Base-by-base conservation (phyloP, 441 rosid species). In the Erysimum pusillum region DNA sequence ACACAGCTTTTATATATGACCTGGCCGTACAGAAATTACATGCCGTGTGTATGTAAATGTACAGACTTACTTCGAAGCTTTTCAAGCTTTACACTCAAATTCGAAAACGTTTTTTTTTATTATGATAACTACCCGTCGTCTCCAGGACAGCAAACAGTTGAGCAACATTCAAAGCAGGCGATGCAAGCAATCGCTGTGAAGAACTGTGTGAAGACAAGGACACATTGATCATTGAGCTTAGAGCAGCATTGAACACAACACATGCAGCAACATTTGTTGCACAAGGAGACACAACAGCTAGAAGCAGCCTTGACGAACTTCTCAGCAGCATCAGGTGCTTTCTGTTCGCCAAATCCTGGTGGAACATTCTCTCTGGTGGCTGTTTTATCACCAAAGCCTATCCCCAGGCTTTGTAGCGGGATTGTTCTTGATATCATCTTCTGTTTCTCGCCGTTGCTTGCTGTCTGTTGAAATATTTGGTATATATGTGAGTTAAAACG, bases 91-190 rank as follows among this genome's bases (percentile, higher is more conserved):
- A 41, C 81, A 69, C 69, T 59, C 36, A 15, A 57, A 65, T 65
- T 49, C 22, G 5, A 38, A 79, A 69, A 9, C 34, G 4, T 20
- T 52, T 61, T 28, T 6, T 5, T 58, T 53, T 12, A 28, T 22
- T 44, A 42, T 79, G 32, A 57, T 32, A 52, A 39, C 77, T 65
- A 65, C 7, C 88, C 81, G 1, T 85, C 88, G 17, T 79, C 53
- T 58, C 93, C 96, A 9, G 80, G 18, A 56, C 93, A 91, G 83
- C 98, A 92, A n/a, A 93, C 14, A 14, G 44, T 22, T n/a, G 94
- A 42, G 79, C 98, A 96, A 79, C 96, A 90, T 71, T 93, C 92
- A n/a, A 89, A 35, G 86, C 99, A 94, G 67, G 92, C 95, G 14
- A 92, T 67, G 81, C 92, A 94, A 34, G 91, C 97, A 25, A 92